phyloP scores from a whole-genome alignment of 177 flowering plant genomes.

The Tripterygium wilfordii region DNA sequence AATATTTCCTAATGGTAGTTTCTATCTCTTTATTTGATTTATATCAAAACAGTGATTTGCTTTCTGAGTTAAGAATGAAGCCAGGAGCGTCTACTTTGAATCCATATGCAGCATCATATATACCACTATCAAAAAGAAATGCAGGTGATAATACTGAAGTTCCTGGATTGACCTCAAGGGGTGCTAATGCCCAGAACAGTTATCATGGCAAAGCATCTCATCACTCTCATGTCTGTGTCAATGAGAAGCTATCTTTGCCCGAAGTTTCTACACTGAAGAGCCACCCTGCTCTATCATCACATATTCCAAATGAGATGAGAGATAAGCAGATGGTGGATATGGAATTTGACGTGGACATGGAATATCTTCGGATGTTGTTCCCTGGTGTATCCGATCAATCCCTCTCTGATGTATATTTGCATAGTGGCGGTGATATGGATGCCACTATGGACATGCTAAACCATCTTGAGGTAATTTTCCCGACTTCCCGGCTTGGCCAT shows the following conservation, averaged over 20 bases:
- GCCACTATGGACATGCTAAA: slow-evolving; percentile 67
- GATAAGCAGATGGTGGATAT: slow-evolving; percentile 30
- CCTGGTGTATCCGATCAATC: slow-evolving; percentile 60
- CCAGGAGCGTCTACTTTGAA: slow-evolving; percentile 31
- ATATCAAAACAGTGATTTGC: too few relatives aligned
- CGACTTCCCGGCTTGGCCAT: too few relatives aligned
- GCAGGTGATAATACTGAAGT: slow-evolving; percentile 4
- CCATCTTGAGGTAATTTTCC: slow-evolving; percentile 57
- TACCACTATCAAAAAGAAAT: slow-evolving; percentile 42
- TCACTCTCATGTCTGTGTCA: too few relatives aligned
- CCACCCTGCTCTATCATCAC: slow-evolving; percentile 18
- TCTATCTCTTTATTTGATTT: too few relatives aligned
- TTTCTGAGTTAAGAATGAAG: slow-evolving; percentile 24
- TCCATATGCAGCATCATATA: slow-evolving; percentile 44
- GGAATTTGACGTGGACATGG: slow-evolving; percentile 48
- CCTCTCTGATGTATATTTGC: slow-evolving; percentile 49
- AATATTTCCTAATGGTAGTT: too few relatives aligned
- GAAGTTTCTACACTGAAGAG: slow-evolving; percentile 17
- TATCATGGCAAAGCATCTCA: slow-evolving; percentile 9
- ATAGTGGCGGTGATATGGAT: slow-evolving; percentile 56
- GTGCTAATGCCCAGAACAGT: slow-evolving; percentile 5
- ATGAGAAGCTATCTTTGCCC: too few relatives aligned
- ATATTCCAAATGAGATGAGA: slow-evolving; percentile 14
- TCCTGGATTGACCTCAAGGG: neutral
- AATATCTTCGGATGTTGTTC: slow-evolving; percentile 48